phyloP scores from a whole-genome alignment of 2,329 filamentous ascomycete species.

The Ophiostoma populinum region DNA sequence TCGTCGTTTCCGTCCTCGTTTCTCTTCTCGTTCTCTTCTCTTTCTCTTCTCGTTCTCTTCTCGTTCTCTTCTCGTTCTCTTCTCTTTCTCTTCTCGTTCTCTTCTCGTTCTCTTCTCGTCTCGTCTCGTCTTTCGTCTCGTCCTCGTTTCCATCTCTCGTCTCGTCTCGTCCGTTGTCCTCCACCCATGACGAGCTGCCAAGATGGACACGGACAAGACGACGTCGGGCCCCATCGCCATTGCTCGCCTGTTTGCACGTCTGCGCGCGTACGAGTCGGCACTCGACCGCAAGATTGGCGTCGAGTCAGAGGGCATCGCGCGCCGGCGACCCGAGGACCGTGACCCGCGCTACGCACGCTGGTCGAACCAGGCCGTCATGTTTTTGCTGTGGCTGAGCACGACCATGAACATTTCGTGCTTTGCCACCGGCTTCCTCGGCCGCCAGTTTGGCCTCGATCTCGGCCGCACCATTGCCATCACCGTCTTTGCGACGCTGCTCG shows the following conservation, averaged over 20 bases:
- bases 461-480: slow-evolving; percentile 26
- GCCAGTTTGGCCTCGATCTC: slow-evolving; percentile 28
- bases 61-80: not conserved
- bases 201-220: too few relatives aligned
- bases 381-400: slow-evolving; percentile 31
- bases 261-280: slow-evolving; percentile 24
- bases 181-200: too few relatives aligned
- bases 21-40: not conserved
- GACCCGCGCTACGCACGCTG: slow-evolving; percentile 20
- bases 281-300: slow-evolving; percentile 30
- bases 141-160: not conserved
- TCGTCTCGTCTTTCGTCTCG: not conserved
- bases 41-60: not conserved
- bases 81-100: not conserved
- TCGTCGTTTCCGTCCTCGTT: not conserved
- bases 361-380: slow-evolving; percentile 29
- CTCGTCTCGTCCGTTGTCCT: not conserved
- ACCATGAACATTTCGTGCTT: slow-evolving; percentile 35
- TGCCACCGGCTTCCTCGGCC: slow-evolving; percentile 32
- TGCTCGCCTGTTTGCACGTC: slow-evolving; percentile 17
- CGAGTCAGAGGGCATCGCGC: slow-evolving; percentile 28
- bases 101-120: not conserved
- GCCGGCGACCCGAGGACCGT: slow-evolving; percentile 27
- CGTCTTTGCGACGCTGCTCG: slow-evolving; percentile 28
- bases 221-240: slow-evolving; percentile 7